Base-by-base conservation (phyloP, 2,329 filamentous ascomycete species). In the Conoideocrella luteorostrata region DNA sequence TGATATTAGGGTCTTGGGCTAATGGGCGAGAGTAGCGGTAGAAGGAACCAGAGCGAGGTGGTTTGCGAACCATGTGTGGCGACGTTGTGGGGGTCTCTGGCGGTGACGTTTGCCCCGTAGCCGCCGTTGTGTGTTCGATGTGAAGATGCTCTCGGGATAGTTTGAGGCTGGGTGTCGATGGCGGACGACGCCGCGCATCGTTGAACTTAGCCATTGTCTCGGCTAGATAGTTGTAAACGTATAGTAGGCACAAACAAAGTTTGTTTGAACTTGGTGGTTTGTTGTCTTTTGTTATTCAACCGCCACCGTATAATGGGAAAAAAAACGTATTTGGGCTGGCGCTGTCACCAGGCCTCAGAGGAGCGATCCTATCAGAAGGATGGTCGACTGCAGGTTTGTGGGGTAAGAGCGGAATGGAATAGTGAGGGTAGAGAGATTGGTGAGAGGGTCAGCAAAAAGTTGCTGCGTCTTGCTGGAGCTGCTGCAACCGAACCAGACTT, bases 31-130 rank as follows among this genome's bases (percentile, higher is more conserved):
- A 52, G 35, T 56, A 55, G 44, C 57, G 58, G 40, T 58, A 53
- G 45, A 64, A 62, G 45, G 56, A 52, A 45, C 61, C 54, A 53
- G 61, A 52, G 48, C 56, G 57, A 12, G 56, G 56, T 35, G 57
- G 59, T 49, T 57, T 63, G 52, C 60, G 62, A 40, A 56, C 52
- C 47, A 60, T 55, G 23, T 57, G 54, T 44, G 64, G 63, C 43
- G 62, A 62, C 28, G 62, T 59, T 32, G 66, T 70, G 41, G 70
- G 71, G 32, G 70, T 72, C 39, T 69, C 67, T 32, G 70, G 70
- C 49, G 70, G 71, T 53, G 71, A 74, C 44, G 69, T 66, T 42
- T 68, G 70, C 45, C 66, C 62, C 4, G 28, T 43, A 51, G 59
- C 56, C 29, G 56, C 39, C 39, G 22, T 30, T 20, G 57, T 54